Percentiles rank a stretch among this genome's conserved stretches.
Evolutionary conservation across 129 eudicot genomes (phyloP).

Genomic region (Pseudognaphalium luteoalbum): DNA sequence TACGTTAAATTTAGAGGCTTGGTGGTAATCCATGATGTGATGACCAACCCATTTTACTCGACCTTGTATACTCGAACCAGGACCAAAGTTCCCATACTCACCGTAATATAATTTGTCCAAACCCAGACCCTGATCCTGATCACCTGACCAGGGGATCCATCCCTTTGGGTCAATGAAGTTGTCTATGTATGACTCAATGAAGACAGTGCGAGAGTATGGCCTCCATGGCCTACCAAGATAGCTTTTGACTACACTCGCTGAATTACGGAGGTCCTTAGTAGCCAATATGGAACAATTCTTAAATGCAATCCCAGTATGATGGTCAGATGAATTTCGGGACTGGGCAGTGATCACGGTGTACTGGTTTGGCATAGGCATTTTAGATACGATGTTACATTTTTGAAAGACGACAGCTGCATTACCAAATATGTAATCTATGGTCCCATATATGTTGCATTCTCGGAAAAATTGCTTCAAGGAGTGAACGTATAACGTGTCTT

Average conservation of each 20-base stretch:
- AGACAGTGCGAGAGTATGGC: not conserved
- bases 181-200: not conserved
- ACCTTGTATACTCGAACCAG: not conserved
- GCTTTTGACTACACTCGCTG: not conserved
- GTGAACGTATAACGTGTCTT: not conserved
- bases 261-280: not conserved
- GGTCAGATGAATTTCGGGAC: not conserved
- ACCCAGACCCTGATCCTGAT: not conserved
- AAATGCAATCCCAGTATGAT: not conserved
- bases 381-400: not conserved
- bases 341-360: not conserved
- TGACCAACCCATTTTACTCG: conserved; percentile 34
- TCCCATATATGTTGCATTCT: not conserved
- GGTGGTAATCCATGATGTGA: conserved; percentile 71
- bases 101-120: not conserved
- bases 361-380: not conserved
- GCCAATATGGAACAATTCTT: not conserved
- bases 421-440: conserved; percentile 4
- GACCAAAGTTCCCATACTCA: not conserved
- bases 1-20: conserved; percentile 67
- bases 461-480: not conserved
- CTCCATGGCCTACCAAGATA: conserved; percentile 5
- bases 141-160: not conserved
- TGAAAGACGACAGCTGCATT: not conserved
- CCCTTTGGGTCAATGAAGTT: not conserved